phyloP scores from a whole-genome alignment of 2,329 filamentous ascomycete species.

The Tolypocladium sp. region DNA sequence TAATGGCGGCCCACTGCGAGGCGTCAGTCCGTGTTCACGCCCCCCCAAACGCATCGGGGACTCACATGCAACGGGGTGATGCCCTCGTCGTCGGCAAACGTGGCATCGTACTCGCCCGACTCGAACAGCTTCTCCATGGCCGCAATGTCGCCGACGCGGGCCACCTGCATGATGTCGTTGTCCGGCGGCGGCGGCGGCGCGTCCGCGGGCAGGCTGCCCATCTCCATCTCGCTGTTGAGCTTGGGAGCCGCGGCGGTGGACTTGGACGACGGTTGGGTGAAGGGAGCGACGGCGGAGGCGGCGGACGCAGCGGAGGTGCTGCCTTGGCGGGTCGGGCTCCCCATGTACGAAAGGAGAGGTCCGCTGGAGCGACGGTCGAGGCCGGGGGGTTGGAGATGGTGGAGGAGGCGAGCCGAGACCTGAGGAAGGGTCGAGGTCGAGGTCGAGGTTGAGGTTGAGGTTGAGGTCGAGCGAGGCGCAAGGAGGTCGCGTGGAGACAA shows the following conservation, averaged over 20 bases:
- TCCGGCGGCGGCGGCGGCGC: conserved; percentile 25
- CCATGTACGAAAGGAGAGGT: conserved; percentile 23
- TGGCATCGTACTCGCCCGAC: conserved; percentile 69
- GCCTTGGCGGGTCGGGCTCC: conserved; percentile 26
- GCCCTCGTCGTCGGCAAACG: conserved; percentile 79
- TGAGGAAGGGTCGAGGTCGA: not conserved
- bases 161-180: conserved; percentile 92
- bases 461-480: not conserved
- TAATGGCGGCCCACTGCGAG: conserved; percentile 90
- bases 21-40: not conserved
- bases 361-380: not conserved
- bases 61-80: conserved; percentile 92
- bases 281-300: conserved; percentile 23
- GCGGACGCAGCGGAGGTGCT: conserved; percentile 26
- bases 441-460: not conserved
- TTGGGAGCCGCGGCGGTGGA: conserved; percentile 42
- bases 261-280: conserved; percentile 46
- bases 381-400: not conserved
- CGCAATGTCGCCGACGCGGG: conserved; percentile 74
- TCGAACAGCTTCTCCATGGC: conserved; percentile 88
- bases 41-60: conserved; percentile 5
- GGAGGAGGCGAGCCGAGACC: not conserved
- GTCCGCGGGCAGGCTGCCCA: conserved; percentile 38
- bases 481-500: not conserved
- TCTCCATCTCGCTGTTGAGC: conserved; percentile 48